Evolutionary conservation across 352 stramenopile species (phyloP), one percentile per base, ranked within the genome.

Genomic region (Pythium grandisporangium): DNA sequence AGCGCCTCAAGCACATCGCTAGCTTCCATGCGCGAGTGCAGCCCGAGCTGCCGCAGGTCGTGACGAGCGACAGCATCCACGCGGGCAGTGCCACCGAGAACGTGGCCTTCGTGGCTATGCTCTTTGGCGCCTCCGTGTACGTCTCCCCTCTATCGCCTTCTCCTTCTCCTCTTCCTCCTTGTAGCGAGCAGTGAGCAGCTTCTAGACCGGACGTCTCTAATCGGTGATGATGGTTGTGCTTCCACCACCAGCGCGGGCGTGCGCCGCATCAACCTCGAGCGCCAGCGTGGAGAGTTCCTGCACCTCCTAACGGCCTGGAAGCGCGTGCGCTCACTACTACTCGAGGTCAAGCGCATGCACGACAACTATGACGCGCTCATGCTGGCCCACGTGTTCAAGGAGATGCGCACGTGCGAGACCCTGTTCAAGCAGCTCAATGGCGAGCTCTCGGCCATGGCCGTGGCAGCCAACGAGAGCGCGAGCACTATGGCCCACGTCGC

Each of bases 341-440:
- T 78, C 32, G 56, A 69, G 37, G 63, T 86, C 21, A 84, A 82
- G 39, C 66, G 69, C n/a, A 80, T 77, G 66, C 66, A 78, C 39
- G 66, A 80, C 49, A 80, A 86, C 48, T 82, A 82, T 45, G 73
- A 90, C 37, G 51, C 74, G 20, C 55, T 69, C 30, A 82, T 86
- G 67, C 53, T 86, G 30, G 56, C 66, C 16, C 70, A 84, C 29
- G 55, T 91, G 33, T 68, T 87, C 42, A 86, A 91, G 53, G 71
- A 91, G 42, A 86, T 91, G 70, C 70, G 75, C 21, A 72, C 67
- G 29, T 88, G 73, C 34, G 77, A 91, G 48, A 72, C 52, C 33
- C 64, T 84, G 17, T 84, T 84, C 56, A 84, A 82, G 49, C 70
- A 84, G 50, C 68, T 91, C 26, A 70, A 86, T 34, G 42, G 37